Evolutionary conservation across 495 filamentous ascomycete genomes (phyloP), one percentile per base, ranked within the genome.

Genomic region (Chaetomium cochliodes): DNA sequence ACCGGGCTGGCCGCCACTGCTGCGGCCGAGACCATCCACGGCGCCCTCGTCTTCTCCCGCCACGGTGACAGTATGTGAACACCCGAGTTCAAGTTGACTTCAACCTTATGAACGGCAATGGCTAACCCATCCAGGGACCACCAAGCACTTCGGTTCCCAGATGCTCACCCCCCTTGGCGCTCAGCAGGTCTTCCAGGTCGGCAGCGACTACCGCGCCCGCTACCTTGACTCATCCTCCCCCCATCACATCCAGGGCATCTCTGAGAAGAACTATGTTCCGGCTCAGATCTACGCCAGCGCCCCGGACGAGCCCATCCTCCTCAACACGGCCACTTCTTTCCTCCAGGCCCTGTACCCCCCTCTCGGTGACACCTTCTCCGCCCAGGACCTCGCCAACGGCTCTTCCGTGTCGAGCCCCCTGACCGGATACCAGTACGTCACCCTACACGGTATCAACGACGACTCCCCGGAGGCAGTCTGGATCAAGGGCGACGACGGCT

Each of bases 1-100:
- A 16, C 25, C 51, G 60, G 60, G 6, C 39, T 90, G 88, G 67
- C 87, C 86, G 42, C 58, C 62, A 55, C 62, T 12, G 63, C 63
- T 18, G 58, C 56, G 18, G 69, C 65, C 15, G 65, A 72, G 51
- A 72, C 68, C 0, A 39, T 70, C 33, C 60, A 68, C 44, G 68
- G 68, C 28, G 68, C 44, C 42, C 46, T 70, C 2, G 65, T 70
- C 39, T 70, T 70, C 44, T 26, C 65, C 4, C 65, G 68, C 50
- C 68, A 70, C 47, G 68, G 68, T 22, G 68, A 70, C 54, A 22
- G 68, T 63, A 60, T 26, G 63, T 63, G 15, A n/a, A 50, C 20
- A 2, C n/a, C 23, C 46, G 8, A 22, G 20, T 11, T 37, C n/a
- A 30, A 20, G n/a, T 2, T 28, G n/a, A 57, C 64, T 44, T 11